Evolutionary conservation across 768 basidiomycete species (phyloP), one percentile per base, ranked within the genome.

Genomic region (Mycena metata): DNA sequence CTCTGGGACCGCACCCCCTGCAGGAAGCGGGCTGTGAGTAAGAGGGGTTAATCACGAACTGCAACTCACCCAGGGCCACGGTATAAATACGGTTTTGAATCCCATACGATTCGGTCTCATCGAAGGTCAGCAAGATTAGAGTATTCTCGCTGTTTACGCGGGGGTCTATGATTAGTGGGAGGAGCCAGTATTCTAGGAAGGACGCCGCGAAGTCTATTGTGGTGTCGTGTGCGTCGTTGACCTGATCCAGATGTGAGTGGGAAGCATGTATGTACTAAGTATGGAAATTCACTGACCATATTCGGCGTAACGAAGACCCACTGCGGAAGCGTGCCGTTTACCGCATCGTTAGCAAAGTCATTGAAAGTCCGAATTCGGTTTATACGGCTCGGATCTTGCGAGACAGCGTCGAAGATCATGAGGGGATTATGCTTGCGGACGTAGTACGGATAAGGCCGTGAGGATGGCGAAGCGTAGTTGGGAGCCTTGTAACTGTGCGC

Each of bases 241-340:
- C 78, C 81, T 56, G 73, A 16, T 30, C 11, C 15, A 39, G n/a
- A n/a, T 21, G 36, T n/a, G 8, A 51, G 17, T 3, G 24, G n/a
- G 24, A 5, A 26, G n/a, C n/a, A n/a, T n/a, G n/a, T n/a, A n/a
- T n/a, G n/a, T n/a, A n/a, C n/a, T n/a, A n/a, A n/a, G n/a, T n/a
- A n/a, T n/a, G 43, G 51, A 10, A 19, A 45, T 35, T 26, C 47
- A 50, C 55, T 15, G 12, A 61, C 70, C 72, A 88, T 78, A 75
- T 91, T 91, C 13, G 90, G 90, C 1, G 90, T 90, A 61, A 91
- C 79, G 71, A 88, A 90, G 13, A 81, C 70, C 87, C 89, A 90
- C 60, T 90, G 89, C 11, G 89, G 84, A 51, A 91, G 76, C 3
- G 78, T 79, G 49, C 83, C 75, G 11, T 83, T 83, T 24, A 81